Percentiles rank a stretch among this genome's conserved stretches.
These are phyloP conservation scores for Cladophialophora yegresii DNA, from an alignment of 2,329 filamentous ascomycete species.

Conservation along the genomic window DNA sequence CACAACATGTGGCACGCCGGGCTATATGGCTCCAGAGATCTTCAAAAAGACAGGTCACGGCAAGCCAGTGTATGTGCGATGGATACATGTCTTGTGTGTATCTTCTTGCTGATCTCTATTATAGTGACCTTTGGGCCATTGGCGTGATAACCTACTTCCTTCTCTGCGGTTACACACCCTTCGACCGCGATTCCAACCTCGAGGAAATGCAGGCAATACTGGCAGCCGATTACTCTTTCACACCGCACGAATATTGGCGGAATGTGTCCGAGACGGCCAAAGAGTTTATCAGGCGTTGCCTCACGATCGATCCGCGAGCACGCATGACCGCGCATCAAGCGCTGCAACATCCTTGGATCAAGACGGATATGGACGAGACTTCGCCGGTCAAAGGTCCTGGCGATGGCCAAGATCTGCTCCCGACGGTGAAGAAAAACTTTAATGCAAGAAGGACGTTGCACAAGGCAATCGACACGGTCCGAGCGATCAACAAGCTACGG, in stretches of 20 bases:
- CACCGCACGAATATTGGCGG: conserved; percentile 93
- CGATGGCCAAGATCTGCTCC: conserved; percentile 58
- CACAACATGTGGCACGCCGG: conserved; percentile 94
- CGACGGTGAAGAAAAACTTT: conserved; percentile 70
- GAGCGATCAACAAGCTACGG: conserved; percentile 67
- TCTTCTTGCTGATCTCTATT: conserved; percentile 5
- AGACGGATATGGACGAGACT: conserved; percentile 51
- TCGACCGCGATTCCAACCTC: conserved; percentile 94
- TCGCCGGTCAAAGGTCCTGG: conserved; percentile 41
- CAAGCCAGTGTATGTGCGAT: conserved; percentile 74
- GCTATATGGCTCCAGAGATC: conserved; percentile 99
- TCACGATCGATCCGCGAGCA: conserved; percentile 82
- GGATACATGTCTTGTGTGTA: background rate
- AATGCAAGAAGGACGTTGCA: conserved; percentile 66
- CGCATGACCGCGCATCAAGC: conserved; percentile 89
- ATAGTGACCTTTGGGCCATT: conserved; percentile 89
- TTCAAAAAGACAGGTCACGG: conserved; percentile 98
- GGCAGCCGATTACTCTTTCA: conserved; percentile 93
- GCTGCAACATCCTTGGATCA: conserved; percentile 66
- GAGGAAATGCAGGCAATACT: conserved; percentile 99
- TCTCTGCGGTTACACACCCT: conserved; percentile 95
- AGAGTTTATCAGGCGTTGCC: conserved; percentile 87
- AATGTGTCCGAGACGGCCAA: conserved; percentile 83
- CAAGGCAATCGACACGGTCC: conserved; percentile 68
- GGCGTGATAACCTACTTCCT: conserved; percentile 99